Conservation (phyloP, 768 basidiomycete species). For the Boletus sp. region DNA sequence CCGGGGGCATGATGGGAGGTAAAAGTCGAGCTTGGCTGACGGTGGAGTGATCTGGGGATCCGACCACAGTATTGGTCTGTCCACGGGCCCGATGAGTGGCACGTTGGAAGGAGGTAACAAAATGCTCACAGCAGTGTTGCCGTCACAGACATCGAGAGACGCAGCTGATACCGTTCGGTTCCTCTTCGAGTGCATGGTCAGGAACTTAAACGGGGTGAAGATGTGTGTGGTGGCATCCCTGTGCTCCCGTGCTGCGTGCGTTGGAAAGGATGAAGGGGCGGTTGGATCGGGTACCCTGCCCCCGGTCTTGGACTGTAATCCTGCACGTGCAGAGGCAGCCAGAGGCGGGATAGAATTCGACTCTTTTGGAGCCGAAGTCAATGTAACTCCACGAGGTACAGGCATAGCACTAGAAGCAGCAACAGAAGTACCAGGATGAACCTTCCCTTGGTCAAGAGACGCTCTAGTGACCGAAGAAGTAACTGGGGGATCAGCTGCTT, state of each 20-base stretch:
- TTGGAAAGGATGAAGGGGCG: slow-evolving; percentile 33
- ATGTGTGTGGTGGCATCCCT: slow-evolving; percentile 44
- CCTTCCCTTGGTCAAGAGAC: slow-evolving; percentile 22
- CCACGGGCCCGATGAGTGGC: slow-evolving; percentile 3
- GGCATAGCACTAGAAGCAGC: slow-evolving; percentile 1
- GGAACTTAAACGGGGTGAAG: slow-evolving; percentile 61
- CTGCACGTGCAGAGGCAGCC: slow-evolving; percentile 2
- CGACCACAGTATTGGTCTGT: slow-evolving; percentile 68
- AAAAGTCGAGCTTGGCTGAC: slow-evolving; percentile 54
- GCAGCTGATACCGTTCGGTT: slow-evolving; percentile 68
- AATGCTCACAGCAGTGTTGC: slow-evolving; percentile 62
- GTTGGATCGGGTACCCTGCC: slow-evolving; percentile 19
- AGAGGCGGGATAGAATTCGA: slow-evolving; percentile 1
- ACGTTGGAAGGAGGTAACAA: background rate
- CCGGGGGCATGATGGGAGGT: slow-evolving; percentile 45
- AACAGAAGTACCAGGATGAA: slow-evolving; percentile 6
- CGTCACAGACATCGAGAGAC: slow-evolving; percentile 76
- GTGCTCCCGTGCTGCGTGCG: slow-evolving; percentile 31
- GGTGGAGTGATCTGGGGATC: slow-evolving; percentile 70
- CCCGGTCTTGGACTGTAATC: slow-evolving; percentile 16
- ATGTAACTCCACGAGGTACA: slow-evolving; percentile 12
- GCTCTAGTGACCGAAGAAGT: slow-evolving; percentile 17
- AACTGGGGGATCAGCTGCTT: slow-evolving; percentile 24
- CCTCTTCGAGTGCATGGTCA: slow-evolving; percentile 47
- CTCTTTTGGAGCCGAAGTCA: slow-evolving; percentile 19